A percentile compares a stretch with the other conserved stretches of the same genome.
These are phyloP conservation scores for Tilletia indica DNA, from an alignment of 1,284 basidiomycete genomes.

Conservation along the genomic window DNA sequence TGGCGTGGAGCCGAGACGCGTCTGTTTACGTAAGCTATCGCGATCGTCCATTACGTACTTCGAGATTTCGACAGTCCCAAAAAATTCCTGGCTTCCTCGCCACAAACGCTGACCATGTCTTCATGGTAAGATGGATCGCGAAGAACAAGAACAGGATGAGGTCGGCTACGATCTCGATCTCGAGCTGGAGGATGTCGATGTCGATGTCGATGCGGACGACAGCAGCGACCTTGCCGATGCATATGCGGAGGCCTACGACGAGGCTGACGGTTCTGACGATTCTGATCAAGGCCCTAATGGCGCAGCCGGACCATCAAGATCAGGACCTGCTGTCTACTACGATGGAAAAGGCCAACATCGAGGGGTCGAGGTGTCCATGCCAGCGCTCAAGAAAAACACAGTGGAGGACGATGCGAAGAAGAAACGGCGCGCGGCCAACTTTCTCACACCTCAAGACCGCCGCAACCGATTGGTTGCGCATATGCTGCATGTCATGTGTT, in stretches of 20 bases:
- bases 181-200: slow-evolving; percentile 5
- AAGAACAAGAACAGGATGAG: not conserved
- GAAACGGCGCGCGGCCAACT: slow-evolving; percentile 20
- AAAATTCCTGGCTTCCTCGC: too few species aligned
- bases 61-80: too few species aligned
- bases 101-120: too few species aligned
- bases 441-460: slow-evolving; percentile 50
- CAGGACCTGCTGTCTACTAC: slow-evolving; percentile 33
- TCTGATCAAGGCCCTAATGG: not conserved
- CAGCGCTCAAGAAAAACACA: slow-evolving; percentile 23
- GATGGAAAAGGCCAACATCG: slow-evolving; percentile 45
- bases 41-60: too few species aligned
- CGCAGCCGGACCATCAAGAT: not conserved
- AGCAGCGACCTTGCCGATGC: slow-evolving; percentile 15
- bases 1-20: too few species aligned
- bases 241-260: slow-evolving; percentile 37
- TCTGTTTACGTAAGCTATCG: too few species aligned
- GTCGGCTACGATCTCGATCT: not conserved
- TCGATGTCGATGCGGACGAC: slow-evolving; percentile 20
- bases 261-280: slow-evolving; percentile 22
- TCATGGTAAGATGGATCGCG: not conserved
- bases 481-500: slow-evolving; percentile 60
- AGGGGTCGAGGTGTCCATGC: slow-evolving; percentile 23
- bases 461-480: slow-evolving; percentile 46
- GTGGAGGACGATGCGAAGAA: slow-evolving; percentile 29